Base-by-base conservation (phyloP, 306 rosid genomes). In the Quercus suber region DNA sequence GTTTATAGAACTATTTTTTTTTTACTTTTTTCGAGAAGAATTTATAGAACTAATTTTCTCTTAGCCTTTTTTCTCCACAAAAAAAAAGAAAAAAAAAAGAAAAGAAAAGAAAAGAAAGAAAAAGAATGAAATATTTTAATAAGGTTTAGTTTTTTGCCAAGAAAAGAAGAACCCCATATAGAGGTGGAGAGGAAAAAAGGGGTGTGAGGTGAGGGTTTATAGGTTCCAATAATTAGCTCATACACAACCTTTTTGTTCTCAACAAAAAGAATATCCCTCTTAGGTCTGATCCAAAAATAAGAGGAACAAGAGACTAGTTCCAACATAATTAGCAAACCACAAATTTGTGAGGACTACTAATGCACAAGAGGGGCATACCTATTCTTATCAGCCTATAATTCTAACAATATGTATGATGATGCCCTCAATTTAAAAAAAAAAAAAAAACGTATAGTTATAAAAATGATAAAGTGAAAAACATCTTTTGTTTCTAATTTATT, bases 401-500 rank as follows among this genome's bases (percentile, higher is more conserved):
- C 45, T 41, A 8, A 59, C 13, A 53, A 19, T n/a, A 14, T 74
- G 52, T 25, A 41, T 41, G 45, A 41, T 41, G 45, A 41, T 41
- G 45, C 45, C 45, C 45, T 41, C 11, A 41, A 41, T 2, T 8
- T 8, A 7, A 35, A 35, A 35, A 1, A 35, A 35, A 35, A 35
- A 1, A 41, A 41, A 37, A 37, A 35, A 6, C 0, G 1, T 41
- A 73, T 2, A 11, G 41, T 35, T 74, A 56, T 57, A 20, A 20
- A 74, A 11, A 67, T 67, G 25, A 76, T 19, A 51, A 76, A 64
- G 73, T 52, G n/a, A 64, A 51, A 28, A 17, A 41, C 63, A 10
- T 30, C 21, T 52, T 53, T 65, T 51, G 60, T 63, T 45, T 43
- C 43, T 75, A 57, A 21, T 76, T 76, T 76, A n/a, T 60, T 51